A percentile compares a stretch with the other conserved stretches of the same genome.
phyloP scores from a whole-genome alignment of 2,329 filamentous ascomycete species.

The Arthrocladium fulminans region DNA sequence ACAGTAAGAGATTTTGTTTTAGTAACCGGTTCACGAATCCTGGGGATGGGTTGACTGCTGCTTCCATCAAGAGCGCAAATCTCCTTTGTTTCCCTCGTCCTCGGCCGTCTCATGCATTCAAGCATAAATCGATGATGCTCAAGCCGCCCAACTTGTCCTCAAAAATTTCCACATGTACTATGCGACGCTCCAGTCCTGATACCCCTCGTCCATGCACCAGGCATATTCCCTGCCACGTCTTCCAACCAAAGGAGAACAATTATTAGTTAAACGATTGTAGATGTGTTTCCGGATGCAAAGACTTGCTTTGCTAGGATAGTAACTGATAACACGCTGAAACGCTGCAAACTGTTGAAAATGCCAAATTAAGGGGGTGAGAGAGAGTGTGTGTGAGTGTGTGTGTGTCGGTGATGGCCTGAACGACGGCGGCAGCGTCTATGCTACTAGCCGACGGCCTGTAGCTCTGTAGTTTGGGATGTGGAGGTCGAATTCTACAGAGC shows the following conservation, averaged over 20 bases:
- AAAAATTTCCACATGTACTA: neutral
- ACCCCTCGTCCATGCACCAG: too few relatives aligned
- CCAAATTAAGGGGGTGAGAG: neutral
- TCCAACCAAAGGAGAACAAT: neutral
- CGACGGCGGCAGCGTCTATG: neutral
- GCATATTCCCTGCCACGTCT: neutral
- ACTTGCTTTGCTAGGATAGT: neutral
- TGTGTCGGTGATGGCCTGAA: neutral
- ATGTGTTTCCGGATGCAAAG: neutral
- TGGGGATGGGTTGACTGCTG: neutral
- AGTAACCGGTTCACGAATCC: too few relatives aligned
- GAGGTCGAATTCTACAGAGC: conserved; percentile 16
- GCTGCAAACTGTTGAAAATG: neutral
- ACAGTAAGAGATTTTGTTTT: too few relatives aligned
- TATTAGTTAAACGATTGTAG: neutral
- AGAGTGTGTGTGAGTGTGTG: too few relatives aligned
- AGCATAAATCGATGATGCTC: neutral
- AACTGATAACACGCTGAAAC: neutral
- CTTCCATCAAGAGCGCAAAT: neutral
- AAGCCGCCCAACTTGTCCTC: neutral
- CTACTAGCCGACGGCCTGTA: neutral
- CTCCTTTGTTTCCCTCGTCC: neutral
- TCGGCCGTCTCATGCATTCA: neutral
- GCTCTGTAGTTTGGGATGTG: conserved; percentile 13
- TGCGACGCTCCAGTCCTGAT: neutral